These are phyloP conservation scores for Gastrolobium villosum DNA, from an alignment of 306 rosid genomes.

Conservation along the genomic window DNA sequence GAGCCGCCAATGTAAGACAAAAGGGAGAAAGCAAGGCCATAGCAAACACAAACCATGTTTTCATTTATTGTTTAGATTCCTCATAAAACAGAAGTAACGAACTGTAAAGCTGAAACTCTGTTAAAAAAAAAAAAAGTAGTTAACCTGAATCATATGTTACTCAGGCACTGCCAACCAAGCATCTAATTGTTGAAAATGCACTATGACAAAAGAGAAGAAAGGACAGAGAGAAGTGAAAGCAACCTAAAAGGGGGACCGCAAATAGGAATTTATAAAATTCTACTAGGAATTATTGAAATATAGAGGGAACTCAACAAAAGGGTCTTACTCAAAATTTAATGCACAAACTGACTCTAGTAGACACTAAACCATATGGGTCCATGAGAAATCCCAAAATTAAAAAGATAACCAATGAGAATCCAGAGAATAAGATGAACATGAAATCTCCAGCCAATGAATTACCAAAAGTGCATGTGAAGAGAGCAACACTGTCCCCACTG, in stretches of 20 bases:
- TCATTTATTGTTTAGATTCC: conserved; percentile 32
- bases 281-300: conserved; percentile 52
- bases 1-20: conserved; percentile 17
- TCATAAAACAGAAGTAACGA: conserved; percentile 27
- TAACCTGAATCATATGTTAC: conserved; percentile 10
- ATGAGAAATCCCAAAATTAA: conserved; percentile 64
- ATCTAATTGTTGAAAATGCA: conserved; percentile 49
- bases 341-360: conserved; percentile 34
- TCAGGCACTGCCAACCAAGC: background rate
- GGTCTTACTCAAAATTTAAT: conserved; percentile 56
- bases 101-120: conserved; percentile 14
- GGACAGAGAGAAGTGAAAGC: conserved; percentile 52
- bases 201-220: conserved; percentile 24
- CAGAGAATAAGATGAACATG: conserved; percentile 64
- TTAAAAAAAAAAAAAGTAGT: background rate
- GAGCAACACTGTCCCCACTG: conserved; percentile 19
- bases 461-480: conserved; percentile 56
- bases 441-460: conserved; percentile 71
- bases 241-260: conserved; percentile 64
- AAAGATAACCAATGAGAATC: conserved; percentile 63
- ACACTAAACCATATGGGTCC: conserved; percentile 48
- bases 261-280: conserved; percentile 44
- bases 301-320: conserved; percentile 55
- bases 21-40: background rate
- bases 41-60: conserved; percentile 6